A percentile compares a stretch with the other conserved stretches of the same genome.
Conservation (phyloP, 2,329 filamentous ascomycete genomes). For the Epichloe hybrida region DNA sequence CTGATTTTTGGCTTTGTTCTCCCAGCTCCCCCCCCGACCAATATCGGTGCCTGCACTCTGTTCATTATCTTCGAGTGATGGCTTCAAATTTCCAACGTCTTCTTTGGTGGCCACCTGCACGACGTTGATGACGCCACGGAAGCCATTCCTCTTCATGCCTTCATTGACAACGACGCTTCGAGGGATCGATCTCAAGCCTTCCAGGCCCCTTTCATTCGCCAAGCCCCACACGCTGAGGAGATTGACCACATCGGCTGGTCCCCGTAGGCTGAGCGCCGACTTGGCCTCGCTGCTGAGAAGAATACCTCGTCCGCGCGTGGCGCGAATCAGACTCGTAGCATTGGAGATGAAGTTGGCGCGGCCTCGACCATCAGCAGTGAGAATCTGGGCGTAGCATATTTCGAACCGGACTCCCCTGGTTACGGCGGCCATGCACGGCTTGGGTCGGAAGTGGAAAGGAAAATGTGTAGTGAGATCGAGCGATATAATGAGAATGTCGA, state of each 20-base stretch:
- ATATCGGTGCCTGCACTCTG: slow-evolving; percentile 8
- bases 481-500: slow-evolving; percentile 73
- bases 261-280: slow-evolving; percentile 54
- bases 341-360: slow-evolving; percentile 76
- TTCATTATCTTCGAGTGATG: slow-evolving; percentile 1
- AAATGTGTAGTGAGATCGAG: slow-evolving; percentile 69
- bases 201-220: slow-evolving; percentile 61
- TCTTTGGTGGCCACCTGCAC: slow-evolving; percentile 50
- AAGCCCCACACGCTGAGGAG: slow-evolving; percentile 79
- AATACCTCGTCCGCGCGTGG: slow-evolving; percentile 71
- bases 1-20: slow-evolving; percentile 18
- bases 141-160: slow-evolving; percentile 68
- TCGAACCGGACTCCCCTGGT: slow-evolving; percentile 74
- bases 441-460: slow-evolving; percentile 74
- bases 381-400: slow-evolving; percentile 69
- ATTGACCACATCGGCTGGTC: slow-evolving; percentile 81
- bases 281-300: slow-evolving; percentile 73
- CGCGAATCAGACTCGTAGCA: slow-evolving; percentile 62
- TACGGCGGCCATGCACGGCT: slow-evolving; percentile 72
- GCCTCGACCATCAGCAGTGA: slow-evolving; percentile 47
- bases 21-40: slow-evolving; percentile 1
- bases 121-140: slow-evolving; percentile 75
- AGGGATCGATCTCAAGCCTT: slow-evolving; percentile 62
- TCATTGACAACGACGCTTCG: slow-evolving; percentile 75
- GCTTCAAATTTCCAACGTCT: slow-evolving; percentile 3